Evolutionary conservation across 306 rosid species (phyloP), one percentile per base, ranked within the genome.

Genomic region (Casuarina cunninghamiana): DNA sequence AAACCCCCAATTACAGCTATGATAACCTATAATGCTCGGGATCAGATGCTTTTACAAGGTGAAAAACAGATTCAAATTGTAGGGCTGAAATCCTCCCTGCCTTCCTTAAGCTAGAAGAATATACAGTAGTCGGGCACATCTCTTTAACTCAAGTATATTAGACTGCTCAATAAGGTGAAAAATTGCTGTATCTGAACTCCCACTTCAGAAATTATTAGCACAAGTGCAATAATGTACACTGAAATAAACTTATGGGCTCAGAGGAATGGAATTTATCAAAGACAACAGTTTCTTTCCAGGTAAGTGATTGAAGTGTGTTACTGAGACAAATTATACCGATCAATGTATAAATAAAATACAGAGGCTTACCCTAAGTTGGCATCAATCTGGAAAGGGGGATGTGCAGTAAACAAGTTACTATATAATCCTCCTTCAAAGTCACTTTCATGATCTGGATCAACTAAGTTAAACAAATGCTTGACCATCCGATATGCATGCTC

Each of bases 331-430:
- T 6, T 21, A 58, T 58, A 57, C 7, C 26, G 16, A 21, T 77
- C 61, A 74, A 66, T 19, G 2, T 13, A 15, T 7, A 10, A 38
- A 48, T 58, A 77, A 76, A 19, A 68, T 17, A 53, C 74, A 73
- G 76, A 10, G 65, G 72, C 91, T 83, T 87, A 91, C 98, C 96
- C 98, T 54, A 91, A 95, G 90, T 92, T 95, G 43, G 97, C 97
- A 78, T 95, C 98, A 75, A 95, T 95, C 83, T 95, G 98, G 87
- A 95, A 95, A 55, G 97, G 98, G 46, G 97, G 97, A 73, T 95
- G 98, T 65, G 98, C 79, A 26, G 97, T 87, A 82, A 92, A 90
- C 83, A 94, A 84, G 79, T 94, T 94, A 84, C 98, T 89, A 87
- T 94, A 94, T 32, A 94, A 78, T 72, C 98, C 98, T 75, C 98